phyloP scores from a whole-genome alignment of 352 stramenopile genomes.

The Globisporangium acanthophoron region DNA sequence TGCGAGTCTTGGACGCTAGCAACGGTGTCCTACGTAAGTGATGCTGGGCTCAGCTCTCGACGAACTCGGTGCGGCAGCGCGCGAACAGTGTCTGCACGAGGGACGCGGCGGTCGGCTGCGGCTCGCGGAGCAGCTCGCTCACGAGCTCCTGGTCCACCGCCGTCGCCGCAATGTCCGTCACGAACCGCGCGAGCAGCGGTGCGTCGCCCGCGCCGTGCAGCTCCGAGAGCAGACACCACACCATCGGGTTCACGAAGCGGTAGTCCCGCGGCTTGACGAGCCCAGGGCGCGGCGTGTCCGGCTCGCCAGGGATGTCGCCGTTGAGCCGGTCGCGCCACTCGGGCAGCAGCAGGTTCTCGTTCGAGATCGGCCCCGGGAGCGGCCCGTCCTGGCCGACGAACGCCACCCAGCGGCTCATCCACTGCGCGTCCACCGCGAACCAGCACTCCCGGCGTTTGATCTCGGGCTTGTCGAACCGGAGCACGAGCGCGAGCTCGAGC shows the following conservation, averaged over 20 bases:
- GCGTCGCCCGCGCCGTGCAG: constrained; percentile 52
- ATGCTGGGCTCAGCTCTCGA: constrained; percentile 1
- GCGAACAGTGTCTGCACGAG: constrained; percentile 42
- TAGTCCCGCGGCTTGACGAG: constrained; percentile 56
- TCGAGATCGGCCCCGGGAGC: constrained; percentile 57
- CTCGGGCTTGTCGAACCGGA: constrained; percentile 50
- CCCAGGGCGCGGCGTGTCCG: constrained; percentile 34
- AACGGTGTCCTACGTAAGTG: no score
- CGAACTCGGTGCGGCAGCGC: constrained; percentile 24
- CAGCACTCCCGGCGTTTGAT: constrained; percentile 67
- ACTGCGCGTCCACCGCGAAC: constrained; percentile 60
- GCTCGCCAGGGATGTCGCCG: constrained; percentile 26
- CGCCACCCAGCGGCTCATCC: constrained; percentile 57
- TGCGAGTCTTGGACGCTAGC: no score
- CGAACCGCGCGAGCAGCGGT: constrained; percentile 26
- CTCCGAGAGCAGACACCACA: constrained; percentile 66
- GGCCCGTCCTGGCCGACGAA: constrained; percentile 49
- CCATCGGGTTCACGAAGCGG: constrained; percentile 63
- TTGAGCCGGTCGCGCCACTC: constrained; percentile 28
- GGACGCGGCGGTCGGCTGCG: constrained; percentile 31
- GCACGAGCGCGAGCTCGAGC: constrained; percentile 54
- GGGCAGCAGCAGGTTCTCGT: constrained; percentile 40
- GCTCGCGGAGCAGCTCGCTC: constrained; percentile 27
- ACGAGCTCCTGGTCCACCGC: constrained; percentile 31
- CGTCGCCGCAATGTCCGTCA: constrained; percentile 36